Base-by-base conservation (phyloP, 768 basidiomycete species). In the Tylopilus sp. region DNA sequence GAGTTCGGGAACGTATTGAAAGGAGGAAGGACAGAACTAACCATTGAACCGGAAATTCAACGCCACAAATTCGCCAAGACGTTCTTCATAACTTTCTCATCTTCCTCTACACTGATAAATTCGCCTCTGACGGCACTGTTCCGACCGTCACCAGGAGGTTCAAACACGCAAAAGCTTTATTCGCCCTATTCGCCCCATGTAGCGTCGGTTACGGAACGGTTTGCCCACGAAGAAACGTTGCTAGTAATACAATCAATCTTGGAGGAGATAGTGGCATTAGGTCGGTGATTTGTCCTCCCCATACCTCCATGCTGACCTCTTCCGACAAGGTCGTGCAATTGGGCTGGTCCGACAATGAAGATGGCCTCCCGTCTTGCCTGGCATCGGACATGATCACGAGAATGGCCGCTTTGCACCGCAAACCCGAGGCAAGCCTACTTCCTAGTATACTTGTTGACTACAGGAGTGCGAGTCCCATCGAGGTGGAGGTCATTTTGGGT, bases 401-500 rank as follows among this genome's bases (percentile, higher is more conserved):
- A 23, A 78, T 77, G 4, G 67, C 66, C 40, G 53, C 57, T 11
- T 23, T 76, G 28, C 75, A 84, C 53, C 60, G 57, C 28, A 56
- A 55, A 22, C 72, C 82, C 3, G 71, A 77, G 3, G 76, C 71
- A 56, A 71, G 47, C 8, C 77, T 82, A 44, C 70, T 73, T 44
- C 76, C 81, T 4, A 85, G 84, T 59, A 86, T 86, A 82, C 69
- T 84, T 30, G 70, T 85, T 5, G 84, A 86, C 60, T 57, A 61
- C 43, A 50, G 59, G 58, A 74, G 70, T 43, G 78, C 75, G 3
- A 71, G 71, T 47, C 82, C 85, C 35, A 77, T 85, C 52, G 85
- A 87, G 67, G 78, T 86, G 1, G 85, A 86, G 61, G 81, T 77
- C 12, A 81, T 86, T 38, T 52, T 86, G 4, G 85, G 86, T 57